Percentiles rank a stretch among this genome's conserved stretches.
These are phyloP conservation scores for Aegilops umbellulata DNA, from an alignment of 176 grass and related monocot species.

Conservation along the genomic window DNA sequence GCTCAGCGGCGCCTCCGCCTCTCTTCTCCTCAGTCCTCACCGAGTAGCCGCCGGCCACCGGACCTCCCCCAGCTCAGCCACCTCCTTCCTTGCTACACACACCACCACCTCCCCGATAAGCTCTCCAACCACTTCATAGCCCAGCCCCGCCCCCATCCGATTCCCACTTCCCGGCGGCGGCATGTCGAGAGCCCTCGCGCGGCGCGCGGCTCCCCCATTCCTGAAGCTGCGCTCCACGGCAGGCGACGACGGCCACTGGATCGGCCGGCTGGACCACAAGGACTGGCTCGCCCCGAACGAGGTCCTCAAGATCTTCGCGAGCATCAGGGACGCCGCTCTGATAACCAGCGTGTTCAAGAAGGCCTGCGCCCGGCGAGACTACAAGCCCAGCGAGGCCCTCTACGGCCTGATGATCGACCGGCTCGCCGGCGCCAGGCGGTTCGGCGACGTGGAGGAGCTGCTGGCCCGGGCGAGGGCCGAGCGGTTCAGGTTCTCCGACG, in stretches of 20 bases:
- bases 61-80: neutral
- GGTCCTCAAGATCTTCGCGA: constrained; percentile 69
- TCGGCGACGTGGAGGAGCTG: constrained; percentile 66
- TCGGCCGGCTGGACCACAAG: constrained; percentile 69
- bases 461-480: constrained; percentile 51
- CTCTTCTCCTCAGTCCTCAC: neutral
- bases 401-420: constrained; percentile 74
- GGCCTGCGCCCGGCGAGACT: constrained; percentile 51
- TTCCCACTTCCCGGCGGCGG: neutral
- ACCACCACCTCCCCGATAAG: neutral
- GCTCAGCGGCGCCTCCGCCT: neutral
- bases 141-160: neutral
- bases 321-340: constrained; percentile 48
- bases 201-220: constrained; percentile 31
- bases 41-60: neutral
- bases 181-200: constrained; percentile 37
- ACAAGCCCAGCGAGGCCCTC: constrained; percentile 69
- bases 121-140: neutral
- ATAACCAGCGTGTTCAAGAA: constrained; percentile 54
- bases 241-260: constrained; percentile 49
- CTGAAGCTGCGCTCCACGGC: constrained; percentile 21
- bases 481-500: constrained; percentile 64
- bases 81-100: neutral
- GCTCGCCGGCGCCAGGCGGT: constrained; percentile 57
- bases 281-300: constrained; percentile 94